These are phyloP conservation scores for Colletotrichum caudatum DNA, from an alignment of 2,329 filamentous ascomycete genomes.

Conservation along the genomic window DNA sequence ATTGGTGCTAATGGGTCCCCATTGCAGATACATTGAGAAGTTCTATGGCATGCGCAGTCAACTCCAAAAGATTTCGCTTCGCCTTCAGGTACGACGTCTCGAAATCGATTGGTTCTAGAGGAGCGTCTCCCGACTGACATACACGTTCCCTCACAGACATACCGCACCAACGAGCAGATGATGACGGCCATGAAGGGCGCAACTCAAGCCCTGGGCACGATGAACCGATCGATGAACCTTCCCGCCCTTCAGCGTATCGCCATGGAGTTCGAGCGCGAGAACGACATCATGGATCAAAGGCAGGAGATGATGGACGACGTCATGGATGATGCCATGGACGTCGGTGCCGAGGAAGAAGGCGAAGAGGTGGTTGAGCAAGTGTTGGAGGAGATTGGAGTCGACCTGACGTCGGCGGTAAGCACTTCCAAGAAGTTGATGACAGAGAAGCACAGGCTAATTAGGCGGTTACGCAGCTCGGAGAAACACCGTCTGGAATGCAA, in stretches of 20 bases:
- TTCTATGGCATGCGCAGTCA: constrained; percentile 99
- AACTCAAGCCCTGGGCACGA: constrained; percentile 90
- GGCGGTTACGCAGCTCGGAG: constrained; percentile 76
- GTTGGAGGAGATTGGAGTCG: constrained; percentile 95
- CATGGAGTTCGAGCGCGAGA: constrained; percentile 99
- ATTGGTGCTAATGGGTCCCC: not conserved
- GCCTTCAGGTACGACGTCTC: constrained; percentile 79
- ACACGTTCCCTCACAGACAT: constrained; percentile 71
- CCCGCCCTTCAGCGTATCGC: constrained; percentile 95
- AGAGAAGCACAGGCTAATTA: constrained; percentile 44
- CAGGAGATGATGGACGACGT: constrained; percentile 99
- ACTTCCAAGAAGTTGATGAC: not conserved
- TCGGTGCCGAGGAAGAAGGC: constrained; percentile 91
- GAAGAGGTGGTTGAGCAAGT: constrained; percentile 98
- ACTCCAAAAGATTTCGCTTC: constrained; percentile 92
- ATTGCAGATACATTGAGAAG: constrained; percentile 87
- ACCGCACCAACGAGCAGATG: constrained; percentile 99
- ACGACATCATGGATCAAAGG: constrained; percentile 98
- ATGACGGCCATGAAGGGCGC: constrained; percentile 99
- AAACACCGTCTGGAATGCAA: constrained; percentile 88
- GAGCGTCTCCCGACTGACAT: constrained; percentile 10
- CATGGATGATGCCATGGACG: constrained; percentile 94
- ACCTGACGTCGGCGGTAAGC: constrained; percentile 87
- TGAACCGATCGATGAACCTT: constrained; percentile 98
- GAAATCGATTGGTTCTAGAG: not conserved